A percentile compares a stretch with the other conserved stretches of the same genome.
Evolutionary conservation across 2,329 filamentous ascomycete genomes (phyloP).

Genomic region (Calonectria ilicicola): DNA sequence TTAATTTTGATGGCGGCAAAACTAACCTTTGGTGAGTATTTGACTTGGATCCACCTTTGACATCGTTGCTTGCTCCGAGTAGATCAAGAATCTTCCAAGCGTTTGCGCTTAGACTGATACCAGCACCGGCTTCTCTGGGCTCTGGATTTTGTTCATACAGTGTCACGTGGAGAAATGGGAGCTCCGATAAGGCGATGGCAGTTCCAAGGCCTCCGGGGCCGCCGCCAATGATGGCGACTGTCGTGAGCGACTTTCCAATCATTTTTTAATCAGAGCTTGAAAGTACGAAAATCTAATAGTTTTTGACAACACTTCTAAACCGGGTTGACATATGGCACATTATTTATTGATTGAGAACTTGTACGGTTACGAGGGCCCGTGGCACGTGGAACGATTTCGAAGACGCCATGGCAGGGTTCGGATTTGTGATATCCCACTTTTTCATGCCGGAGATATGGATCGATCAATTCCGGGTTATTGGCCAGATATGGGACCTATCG

Average conservation of each 20-base stretch:
- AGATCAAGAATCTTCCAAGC: conserved; percentile 16
- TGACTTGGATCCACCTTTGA: conserved; percentile 11
- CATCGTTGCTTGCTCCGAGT: background rate
- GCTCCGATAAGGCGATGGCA: conserved; percentile 3
- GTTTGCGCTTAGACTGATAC: conserved; percentile 9
- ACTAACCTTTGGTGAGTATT: conserved; percentile 8
- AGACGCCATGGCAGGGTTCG: background rate
- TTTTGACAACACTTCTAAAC: background rate
- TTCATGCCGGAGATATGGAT: background rate
- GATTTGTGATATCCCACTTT: background rate
- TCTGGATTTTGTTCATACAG: conserved; percentile 10
- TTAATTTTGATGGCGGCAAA: background rate
- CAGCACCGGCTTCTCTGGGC: conserved; percentile 8
- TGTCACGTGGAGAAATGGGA: conserved; percentile 8
- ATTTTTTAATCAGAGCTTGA: background rate
- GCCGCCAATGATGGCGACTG: conserved; percentile 3
- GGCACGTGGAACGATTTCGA: background rate
- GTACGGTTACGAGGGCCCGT: background rate
- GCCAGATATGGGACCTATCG: background rate
- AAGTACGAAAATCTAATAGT: background rate
- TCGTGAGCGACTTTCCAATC: conserved; percentile 3
- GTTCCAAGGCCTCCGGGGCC: conserved; percentile 10
- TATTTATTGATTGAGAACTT: background rate
- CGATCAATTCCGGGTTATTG: background rate
- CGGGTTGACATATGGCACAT: background rate